A percentile compares a stretch with the other conserved stretches of the same genome.
phyloP scores from a whole-genome alignment of 495 filamentous ascomycete genomes.

The Penicillium angulare region DNA sequence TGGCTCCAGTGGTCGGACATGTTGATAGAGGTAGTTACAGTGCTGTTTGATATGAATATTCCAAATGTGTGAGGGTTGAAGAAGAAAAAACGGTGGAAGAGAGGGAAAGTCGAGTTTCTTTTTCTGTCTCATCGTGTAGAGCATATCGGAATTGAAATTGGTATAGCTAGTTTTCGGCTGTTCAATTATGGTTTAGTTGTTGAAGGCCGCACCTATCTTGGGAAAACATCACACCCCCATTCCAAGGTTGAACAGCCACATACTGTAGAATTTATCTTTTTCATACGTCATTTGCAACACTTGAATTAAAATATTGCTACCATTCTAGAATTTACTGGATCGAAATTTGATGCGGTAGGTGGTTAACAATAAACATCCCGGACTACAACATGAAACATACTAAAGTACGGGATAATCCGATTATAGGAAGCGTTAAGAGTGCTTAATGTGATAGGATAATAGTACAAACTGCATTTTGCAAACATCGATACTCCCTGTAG shows the following conservation, averaged over 20 bases:
- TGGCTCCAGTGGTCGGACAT: background rate
- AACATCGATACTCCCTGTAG: too few species aligned
- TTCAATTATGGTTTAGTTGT: background rate
- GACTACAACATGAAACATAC: too few species aligned
- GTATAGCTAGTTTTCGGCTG: background rate
- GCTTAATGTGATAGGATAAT: too few species aligned
- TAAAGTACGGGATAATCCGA: too few species aligned
- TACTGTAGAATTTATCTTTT: too few species aligned
- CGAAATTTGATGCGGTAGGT: too few species aligned
- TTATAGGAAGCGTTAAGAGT: too few species aligned
- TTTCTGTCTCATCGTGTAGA: background rate
- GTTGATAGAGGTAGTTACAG: background rate
- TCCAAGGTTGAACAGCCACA: background rate
- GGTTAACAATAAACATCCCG: too few species aligned
- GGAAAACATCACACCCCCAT: background rate
- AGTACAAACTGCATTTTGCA: too few species aligned
- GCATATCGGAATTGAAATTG: background rate
- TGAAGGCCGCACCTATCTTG: background rate
- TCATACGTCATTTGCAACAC: too few species aligned
- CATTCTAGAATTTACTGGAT: too few species aligned
- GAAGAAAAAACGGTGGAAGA: background rate
- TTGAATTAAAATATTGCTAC: too few species aligned
- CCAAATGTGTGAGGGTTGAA: background rate
- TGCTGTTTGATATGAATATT: background rate
- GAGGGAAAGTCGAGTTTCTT: background rate